phyloP scores from a whole-genome alignment of 805 yeast species.

The Vanderwaltozyma polyspora region DNA sequence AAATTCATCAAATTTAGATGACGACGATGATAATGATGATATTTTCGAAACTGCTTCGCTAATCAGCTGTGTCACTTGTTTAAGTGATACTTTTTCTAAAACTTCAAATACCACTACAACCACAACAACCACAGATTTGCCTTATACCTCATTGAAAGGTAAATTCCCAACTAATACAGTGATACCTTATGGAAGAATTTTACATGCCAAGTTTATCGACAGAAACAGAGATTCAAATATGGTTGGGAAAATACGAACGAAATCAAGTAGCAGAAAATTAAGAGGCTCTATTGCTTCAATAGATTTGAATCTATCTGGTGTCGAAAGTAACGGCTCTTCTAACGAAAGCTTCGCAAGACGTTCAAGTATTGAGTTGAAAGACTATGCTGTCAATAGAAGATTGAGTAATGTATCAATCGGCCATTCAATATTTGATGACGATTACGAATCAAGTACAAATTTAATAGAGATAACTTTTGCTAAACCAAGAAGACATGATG shows the following conservation, averaged over 20 bases:
- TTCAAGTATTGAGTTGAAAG: too few relatives aligned
- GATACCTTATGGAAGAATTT: slow-evolving; percentile 25
- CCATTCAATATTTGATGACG: background rate
- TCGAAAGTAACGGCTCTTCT: background rate
- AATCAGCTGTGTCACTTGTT: slow-evolving; percentile 28
- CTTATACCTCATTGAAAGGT: slow-evolving; percentile 19
- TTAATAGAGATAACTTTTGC: slow-evolving; percentile 29
- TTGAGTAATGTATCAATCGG: background rate
- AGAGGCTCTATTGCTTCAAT: background rate
- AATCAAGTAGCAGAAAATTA: background rate
- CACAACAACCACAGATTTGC: slow-evolving; percentile 2
- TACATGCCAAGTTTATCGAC: slow-evolving; percentile 19
- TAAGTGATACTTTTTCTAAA: slow-evolving; percentile 15
- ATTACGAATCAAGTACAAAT: background rate
- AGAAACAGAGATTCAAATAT: background rate
- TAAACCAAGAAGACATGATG: slow-evolving; percentile 26
- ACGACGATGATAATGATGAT: slow-evolving; percentile 2
- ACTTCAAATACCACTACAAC: background rate
- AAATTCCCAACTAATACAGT: slow-evolving; percentile 26
- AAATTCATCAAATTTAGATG: slow-evolving; percentile 1
- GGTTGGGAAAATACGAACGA: too few relatives aligned
- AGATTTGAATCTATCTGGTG: background rate
- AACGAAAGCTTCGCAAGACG: too few relatives aligned
- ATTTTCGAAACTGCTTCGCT: slow-evolving; percentile 25
- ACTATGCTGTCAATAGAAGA: background rate